These are phyloP conservation scores for Coprinopsis marcescibilis DNA, from an alignment of 768 basidiomycete species.

Conservation along the genomic window DNA sequence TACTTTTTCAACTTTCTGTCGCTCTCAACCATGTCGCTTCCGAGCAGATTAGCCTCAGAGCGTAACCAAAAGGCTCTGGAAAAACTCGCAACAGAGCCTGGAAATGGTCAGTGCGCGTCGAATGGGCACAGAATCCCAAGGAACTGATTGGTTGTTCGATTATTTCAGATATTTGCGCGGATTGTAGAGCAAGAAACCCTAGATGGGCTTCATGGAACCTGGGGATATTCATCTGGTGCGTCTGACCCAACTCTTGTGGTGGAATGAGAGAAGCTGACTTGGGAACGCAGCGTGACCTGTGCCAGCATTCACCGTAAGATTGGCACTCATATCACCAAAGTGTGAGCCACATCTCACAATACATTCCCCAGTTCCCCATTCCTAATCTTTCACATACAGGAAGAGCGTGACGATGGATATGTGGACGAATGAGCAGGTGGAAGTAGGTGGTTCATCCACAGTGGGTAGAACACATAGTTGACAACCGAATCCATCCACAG, in stretches of 20 bases:
- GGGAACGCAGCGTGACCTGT: constrained; percentile 60
- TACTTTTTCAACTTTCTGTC: constrained; percentile 1
- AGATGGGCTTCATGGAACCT: constrained; percentile 88
- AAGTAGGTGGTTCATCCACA: constrained; percentile 41
- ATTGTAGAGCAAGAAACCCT: constrained; percentile 83
- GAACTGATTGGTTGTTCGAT: background rate
- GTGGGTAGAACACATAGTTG: constrained; percentile 10
- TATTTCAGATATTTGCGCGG: constrained; percentile 75
- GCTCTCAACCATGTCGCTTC: constrained; percentile 23
- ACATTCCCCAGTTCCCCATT: too few relatives aligned
- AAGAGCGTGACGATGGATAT: constrained; percentile 87
- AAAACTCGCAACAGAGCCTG: constrained; percentile 65
- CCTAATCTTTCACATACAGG: constrained; percentile 32
- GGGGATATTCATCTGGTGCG: constrained; percentile 83
- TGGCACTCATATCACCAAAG: constrained; percentile 90
- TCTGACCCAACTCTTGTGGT: too few relatives aligned
- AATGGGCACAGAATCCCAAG: constrained; percentile 1
- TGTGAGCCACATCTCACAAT: constrained; percentile 63
- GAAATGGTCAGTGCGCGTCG: constrained; percentile 58
- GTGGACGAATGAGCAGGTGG: constrained; percentile 86
- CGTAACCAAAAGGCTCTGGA: constrained; percentile 61
- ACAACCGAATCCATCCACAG: constrained; percentile 30
- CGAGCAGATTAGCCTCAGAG: constrained; percentile 52
- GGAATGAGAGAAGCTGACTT: background rate
- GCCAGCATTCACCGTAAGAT: constrained; percentile 93